Base-by-base conservation (phyloP, 805 yeast species). In the Yarrowia keelungensis region DNA sequence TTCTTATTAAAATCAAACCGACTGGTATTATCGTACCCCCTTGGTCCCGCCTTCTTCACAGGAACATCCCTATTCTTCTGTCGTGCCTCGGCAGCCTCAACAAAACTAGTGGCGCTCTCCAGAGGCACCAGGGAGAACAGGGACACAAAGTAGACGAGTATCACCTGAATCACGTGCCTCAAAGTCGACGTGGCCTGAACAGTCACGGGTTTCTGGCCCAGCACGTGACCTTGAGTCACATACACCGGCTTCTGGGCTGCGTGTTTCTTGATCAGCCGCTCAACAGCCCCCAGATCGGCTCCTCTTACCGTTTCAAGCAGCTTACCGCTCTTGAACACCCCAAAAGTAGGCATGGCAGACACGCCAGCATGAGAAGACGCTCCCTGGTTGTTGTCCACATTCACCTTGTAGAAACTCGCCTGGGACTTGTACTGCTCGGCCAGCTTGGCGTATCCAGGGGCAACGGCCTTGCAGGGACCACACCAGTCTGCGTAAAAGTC, bases 401-500 rank as follows among this genome's bases (percentile, higher is more conserved):
- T 98, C 69, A 95, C 87, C 85, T 94, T 93, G 86, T 85, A 84
- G 85, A 95, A 94, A 74, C 84, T 85, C 74, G 89, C 91, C n/a
- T 19, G 19, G 69, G 82, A 79, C 22, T 87, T 72, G 86, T 88
- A 88, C 75, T 82, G 81, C 56, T 77, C 78, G 71, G 79, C 75
- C 72, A 78, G 77, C 78, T 87, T 86, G 61, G 79, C 79, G 75
- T 94, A 82, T 82, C 91, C 82, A 75, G 98, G 98, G 69, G 97
- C 91, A 81, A 93, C 89, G 89, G 90, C 90, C 86, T 94, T 95
- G 85, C 99, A 94, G 70, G 99, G 98, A 74, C 98, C 98, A 81
- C 99, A 94, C 98, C 98, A 95, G 71, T 93, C 87, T 75, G 98
- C 98, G 77, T 86, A 93, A 83, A 94, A 95, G 83, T 95, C 98